Evolutionary conservation across 441 rosid genomes (phyloP), one percentile per base, ranked within the genome.

Genomic region (Corymbia calophylla): DNA sequence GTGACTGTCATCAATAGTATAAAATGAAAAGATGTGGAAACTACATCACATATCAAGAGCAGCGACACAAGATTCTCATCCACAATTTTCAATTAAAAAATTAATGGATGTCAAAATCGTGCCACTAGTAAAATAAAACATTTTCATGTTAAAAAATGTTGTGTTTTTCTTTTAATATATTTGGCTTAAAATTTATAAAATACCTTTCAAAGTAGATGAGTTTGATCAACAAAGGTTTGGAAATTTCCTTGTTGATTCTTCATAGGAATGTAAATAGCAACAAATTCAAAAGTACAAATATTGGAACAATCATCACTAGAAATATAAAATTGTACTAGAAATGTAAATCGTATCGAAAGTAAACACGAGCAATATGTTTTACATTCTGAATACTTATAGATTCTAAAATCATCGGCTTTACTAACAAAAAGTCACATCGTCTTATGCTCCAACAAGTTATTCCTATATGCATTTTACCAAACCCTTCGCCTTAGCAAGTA

Each of bases 371-470:
- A 58, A 5, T 1, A 3, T 27, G 23, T 68, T 68, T 9, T 2
- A 35, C 0, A 9, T 9, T 2, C 0, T 2, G 25, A 68, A 1
- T 21, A 18, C 9, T 68, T 32, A 68, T 0, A 0, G 0, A 70
- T 32, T 14, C 2, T 47, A 32, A 68, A 18, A 9, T 17, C 80
- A 68, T 32, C 0, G 7, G 2, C 11, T 32, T 68, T 7, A 5
- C 6, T 39, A 39, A 39, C 44, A 3, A 39, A 5, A 39, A 39
- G 1, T 39, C 5, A 6, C 5, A 39, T 5, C 44, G 5, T 39
- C 25, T 68, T 29, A 4, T 58, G 29, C 4, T 1, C 4, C 23
- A 27, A 58, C 17, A 3, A 6, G 25, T 1, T 1, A 1, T 9
- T 13, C 7, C 12, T 0, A 11, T 55, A 21, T 21, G 7, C 60